Base-by-base conservation (phyloP, 768 basidiomycete species). In the Hypholoma fasciculare region DNA sequence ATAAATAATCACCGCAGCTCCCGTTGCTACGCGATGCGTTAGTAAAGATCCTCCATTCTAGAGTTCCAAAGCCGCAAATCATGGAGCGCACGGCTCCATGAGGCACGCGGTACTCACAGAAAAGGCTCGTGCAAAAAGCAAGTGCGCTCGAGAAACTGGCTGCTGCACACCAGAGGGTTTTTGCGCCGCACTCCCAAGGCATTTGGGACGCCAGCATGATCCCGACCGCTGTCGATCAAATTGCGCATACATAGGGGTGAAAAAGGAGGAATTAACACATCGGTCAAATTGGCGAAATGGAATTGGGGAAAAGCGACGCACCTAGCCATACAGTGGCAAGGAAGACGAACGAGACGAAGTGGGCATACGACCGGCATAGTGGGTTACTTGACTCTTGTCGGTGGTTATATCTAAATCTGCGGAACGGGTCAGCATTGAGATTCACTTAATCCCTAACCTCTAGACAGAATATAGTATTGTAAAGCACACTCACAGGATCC, bases 191-290 rank as follows among this genome's bases (percentile, higher is more conserved):
- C 54, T 74, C 73, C 60, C 60, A 63, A 8, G 68, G 65, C 61
- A 67, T 69, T 53, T 74, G 74, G 3, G 70, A 70, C 13, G 70
- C 69, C 37, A 73, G 61, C 72, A 76, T 71, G 17, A 74, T 72
- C 1, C 71, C 71, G 23, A 72, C 59, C 14, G 69, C 71, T 73
- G 55, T 54, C 7, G 36, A 50, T 30, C 17, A 16, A 42, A 16
- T 46, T 46, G 5, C 16, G 20, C 9, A n/a, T 37, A 20, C 44
- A 54, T 43, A 42, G 20, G 52, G 7, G 23, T 42, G 12, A 17
- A 14, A 37, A 16, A 42, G 26, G 20, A 16, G 36, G 38, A 42
- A 16, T 51, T 23, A 26, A 14, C 38, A 49, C n/a, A n/a, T 16
- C 30, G 34, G 30, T 38, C 16, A 38, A 8, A 40, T 3, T 16